These are phyloP conservation scores for Neurospora tetraspora DNA, from an alignment of 495 filamentous ascomycete species.

Conservation along the genomic window DNA sequence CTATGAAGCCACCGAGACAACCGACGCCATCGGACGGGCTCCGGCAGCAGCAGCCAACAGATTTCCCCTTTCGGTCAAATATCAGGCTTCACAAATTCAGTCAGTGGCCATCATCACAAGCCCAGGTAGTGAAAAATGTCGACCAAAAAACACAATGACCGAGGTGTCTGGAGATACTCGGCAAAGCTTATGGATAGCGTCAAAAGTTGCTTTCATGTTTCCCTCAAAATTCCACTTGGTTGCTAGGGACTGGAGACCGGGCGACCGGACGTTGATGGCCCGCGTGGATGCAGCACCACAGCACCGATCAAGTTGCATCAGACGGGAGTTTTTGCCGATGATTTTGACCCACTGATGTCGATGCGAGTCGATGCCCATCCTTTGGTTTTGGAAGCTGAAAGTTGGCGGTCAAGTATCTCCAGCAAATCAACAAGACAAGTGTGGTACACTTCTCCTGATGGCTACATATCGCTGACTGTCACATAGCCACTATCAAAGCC, in stretches of 20 bases:
- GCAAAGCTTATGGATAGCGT: neutral
- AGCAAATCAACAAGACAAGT: neutral
- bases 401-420: neutral
- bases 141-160: neutral
- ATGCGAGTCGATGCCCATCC: neutral
- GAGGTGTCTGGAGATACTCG: neutral
- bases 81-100: neutral
- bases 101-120: neutral
- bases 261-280: neutral
- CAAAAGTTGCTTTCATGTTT: neutral
- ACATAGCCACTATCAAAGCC: neutral
- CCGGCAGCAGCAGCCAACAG: neutral
- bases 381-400: neutral
- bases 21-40: neutral
- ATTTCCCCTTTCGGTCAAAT: neutral
- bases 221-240: neutral
- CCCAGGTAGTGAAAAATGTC: neutral
- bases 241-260: neutral
- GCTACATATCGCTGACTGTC: neutral
- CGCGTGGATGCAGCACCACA: neutral
- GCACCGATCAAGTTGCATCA: neutral
- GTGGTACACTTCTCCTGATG: neutral
- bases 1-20: neutral
- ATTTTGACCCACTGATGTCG: neutral
- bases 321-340: neutral